Conservation (phyloP, 768 basidiomycete genomes). For the Sutorius australiensis region DNA sequence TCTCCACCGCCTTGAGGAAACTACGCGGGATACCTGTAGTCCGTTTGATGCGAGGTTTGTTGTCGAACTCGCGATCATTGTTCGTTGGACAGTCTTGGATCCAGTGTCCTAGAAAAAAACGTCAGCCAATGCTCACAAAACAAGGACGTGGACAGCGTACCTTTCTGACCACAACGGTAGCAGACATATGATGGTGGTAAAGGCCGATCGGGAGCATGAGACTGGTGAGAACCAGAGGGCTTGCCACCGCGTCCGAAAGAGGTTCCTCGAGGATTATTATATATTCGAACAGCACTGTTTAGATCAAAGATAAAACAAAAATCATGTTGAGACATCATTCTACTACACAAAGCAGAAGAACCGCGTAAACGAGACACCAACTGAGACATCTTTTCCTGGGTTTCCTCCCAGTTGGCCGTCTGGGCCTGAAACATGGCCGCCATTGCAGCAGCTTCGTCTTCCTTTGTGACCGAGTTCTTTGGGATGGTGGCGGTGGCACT, state of each 20-base stretch:
- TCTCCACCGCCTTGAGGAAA: slow-evolving; percentile 95
- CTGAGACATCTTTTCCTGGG: slow-evolving; percentile 99
- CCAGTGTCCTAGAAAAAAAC: slow-evolving; percentile 77
- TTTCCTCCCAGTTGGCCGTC: slow-evolving; percentile 95
- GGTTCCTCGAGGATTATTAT: slow-evolving; percentile 62
- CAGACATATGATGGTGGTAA: slow-evolving; percentile 96
- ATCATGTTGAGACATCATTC: slow-evolving; percentile 60
- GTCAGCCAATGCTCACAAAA: slow-evolving; percentile 2
- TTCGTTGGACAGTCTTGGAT: slow-evolving; percentile 99
- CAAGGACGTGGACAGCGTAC: slow-evolving; percentile 37
- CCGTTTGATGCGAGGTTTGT: slow-evolving; percentile 92
- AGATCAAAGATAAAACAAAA: slow-evolving; percentile 37
- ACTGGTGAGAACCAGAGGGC: slow-evolving; percentile 39
- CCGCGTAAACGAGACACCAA: slow-evolving; percentile 67
- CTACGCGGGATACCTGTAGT: slow-evolving; percentile 98
- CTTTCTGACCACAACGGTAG: slow-evolving; percentile 98
- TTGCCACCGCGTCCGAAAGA: slow-evolving; percentile 61
- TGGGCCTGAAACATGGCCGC: slow-evolving; percentile 98
- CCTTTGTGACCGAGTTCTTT: slow-evolving; percentile 45
- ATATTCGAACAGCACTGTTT: slow-evolving; percentile 64
- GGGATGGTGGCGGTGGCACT: slow-evolving; percentile 33
- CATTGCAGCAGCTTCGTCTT: slow-evolving; percentile 93
- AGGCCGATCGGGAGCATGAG: slow-evolving; percentile 66
- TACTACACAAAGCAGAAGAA: slow-evolving; percentile 65
- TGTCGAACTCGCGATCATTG: slow-evolving; percentile 91